Evolutionary conservation across 2,329 filamentous ascomycete species (phyloP).

Genomic region (Alternaria gansuensis): DNA sequence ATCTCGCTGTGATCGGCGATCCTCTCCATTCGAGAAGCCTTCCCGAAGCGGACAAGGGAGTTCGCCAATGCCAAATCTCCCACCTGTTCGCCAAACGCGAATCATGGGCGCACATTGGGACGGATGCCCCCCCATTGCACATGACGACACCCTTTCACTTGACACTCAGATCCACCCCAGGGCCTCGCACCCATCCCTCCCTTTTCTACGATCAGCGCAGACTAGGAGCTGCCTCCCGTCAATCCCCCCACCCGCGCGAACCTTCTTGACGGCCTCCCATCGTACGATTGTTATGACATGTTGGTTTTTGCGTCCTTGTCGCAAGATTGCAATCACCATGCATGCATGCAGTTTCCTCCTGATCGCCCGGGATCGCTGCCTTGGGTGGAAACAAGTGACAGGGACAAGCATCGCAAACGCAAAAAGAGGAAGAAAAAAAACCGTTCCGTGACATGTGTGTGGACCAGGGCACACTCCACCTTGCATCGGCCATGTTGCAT

Average conservation of each 20-base stretch:
- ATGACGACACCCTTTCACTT: slow-evolving; percentile 28
- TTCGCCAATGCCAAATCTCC: slow-evolving; percentile 13
- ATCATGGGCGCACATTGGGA: slow-evolving; percentile 17
- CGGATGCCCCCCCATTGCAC: slow-evolving; percentile 1
- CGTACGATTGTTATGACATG: not conserved
- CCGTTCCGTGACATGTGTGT: slow-evolving; percentile 26
- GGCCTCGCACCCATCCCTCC: slow-evolving; percentile 1
- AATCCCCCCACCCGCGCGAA: slow-evolving; percentile 1
- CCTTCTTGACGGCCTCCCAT: not conserved
- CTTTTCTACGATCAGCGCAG: not conserved
- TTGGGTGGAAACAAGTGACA: slow-evolving; percentile 26
- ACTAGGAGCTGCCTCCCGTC: slow-evolving; percentile 6
- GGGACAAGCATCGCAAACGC: slow-evolving; percentile 5
- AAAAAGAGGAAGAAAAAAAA: not conserved
- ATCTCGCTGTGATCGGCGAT: slow-evolving; percentile 24
- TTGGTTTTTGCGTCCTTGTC: not conserved
- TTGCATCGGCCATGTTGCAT: slow-evolving; percentile 26
- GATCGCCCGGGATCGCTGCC: slow-evolving; percentile 37
- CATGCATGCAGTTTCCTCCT: slow-evolving; percentile 10
- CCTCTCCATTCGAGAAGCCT: slow-evolving; percentile 35
- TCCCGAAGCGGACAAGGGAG: slow-evolving; percentile 24
- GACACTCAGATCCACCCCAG: slow-evolving; percentile 20
- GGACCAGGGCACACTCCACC: slow-evolving; percentile 21
- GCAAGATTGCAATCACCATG: not conserved
- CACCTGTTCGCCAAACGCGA: slow-evolving; percentile 37